These are phyloP conservation scores for Porphyra umbilicalis DNA, from an alignment of 31 red algal species.

Conservation along the genomic window DNA sequence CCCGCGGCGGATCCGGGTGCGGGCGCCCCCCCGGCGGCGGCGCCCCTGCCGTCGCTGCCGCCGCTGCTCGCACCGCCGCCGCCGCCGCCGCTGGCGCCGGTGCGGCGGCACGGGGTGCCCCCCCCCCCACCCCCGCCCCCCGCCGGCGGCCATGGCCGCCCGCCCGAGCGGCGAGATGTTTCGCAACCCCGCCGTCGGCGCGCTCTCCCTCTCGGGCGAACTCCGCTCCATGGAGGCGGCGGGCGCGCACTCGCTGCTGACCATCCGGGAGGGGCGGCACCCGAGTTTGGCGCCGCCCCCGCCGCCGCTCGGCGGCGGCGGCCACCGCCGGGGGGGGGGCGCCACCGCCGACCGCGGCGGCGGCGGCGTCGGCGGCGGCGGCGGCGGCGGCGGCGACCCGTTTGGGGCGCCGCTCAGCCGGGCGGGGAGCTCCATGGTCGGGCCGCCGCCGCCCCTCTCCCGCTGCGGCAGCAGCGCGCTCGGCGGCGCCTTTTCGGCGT, in stretches of 20 bases:
- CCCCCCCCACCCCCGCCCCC: no score
- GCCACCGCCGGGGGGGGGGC: background rate
- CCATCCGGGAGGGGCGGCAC: background rate
- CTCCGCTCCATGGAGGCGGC: background rate
- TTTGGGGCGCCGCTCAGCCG: no score
- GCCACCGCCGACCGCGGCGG: background rate
- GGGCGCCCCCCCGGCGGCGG: no score
- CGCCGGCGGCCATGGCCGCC: background rate
- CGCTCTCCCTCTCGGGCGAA: background rate
- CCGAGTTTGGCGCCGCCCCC: background rate
- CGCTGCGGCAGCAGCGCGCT: background rate
- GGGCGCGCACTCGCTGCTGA: background rate
- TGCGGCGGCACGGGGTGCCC: no score
- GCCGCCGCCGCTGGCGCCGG: no score
- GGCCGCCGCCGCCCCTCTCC: background rate
- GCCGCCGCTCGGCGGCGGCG: background rate
- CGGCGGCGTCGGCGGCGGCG: background rate
- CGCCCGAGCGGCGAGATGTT: background rate
- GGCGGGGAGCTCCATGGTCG: background rate
- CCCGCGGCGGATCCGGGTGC: no score
- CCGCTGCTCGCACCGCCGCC: no score
- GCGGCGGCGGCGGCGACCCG: background rate
- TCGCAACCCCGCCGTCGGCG: background rate
- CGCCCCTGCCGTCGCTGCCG: no score
- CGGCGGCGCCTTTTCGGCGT: background rate